Base-by-base conservation (phyloP, 129 eudicot species). In the Silybum marianum region DNA sequence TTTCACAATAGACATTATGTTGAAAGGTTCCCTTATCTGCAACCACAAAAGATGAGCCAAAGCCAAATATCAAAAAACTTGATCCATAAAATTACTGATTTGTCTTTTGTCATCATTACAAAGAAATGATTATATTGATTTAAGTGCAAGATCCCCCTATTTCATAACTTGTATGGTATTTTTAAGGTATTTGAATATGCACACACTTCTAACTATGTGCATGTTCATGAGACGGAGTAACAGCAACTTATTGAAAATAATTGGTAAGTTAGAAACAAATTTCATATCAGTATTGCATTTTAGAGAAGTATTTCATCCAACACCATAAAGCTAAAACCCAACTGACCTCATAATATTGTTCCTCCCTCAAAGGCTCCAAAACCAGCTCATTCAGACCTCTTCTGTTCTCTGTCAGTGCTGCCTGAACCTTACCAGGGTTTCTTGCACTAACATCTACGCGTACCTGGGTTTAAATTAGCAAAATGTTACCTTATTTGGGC, bases 401-500 rank as follows among this genome's bases (percentile, higher is more conserved):
- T 82, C 98, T 86, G 72, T 83, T 96, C 89, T 96, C 98, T 26
- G 97, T 96, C 71, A 93, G 82, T 67, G 99, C 99, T 75, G 97
- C 99, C 77, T 96, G 99, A 87, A 96, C 95, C 89, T 96, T 96
- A 67, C 98, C 98, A 13, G 98, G 98, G 84, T 96, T 88, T 87
- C 99, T 91, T 12, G 99, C 97, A 87, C 99, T 96, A 38, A 93
- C 97, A 96, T 96, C 98, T 71, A 96, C 97, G n/a, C 99, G 92
- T 23, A 95, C 97, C 99, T 95, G 85, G 42, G 72, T 40, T 65
- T 11, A 70, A 71, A 80, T 71, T 14, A 6, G 39, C 2, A 38
- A 80, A 74, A 10, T 7, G 70, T 6, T 28, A 11, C 9, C 0
- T 19, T 44, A 34, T 65, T 39, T 28, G 46, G 39, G n/a, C 6